Evolutionary conservation across 2,329 filamentous ascomycete genomes (phyloP), one percentile per base, ranked within the genome.

Genomic region (Xylariaceae sp.): DNA sequence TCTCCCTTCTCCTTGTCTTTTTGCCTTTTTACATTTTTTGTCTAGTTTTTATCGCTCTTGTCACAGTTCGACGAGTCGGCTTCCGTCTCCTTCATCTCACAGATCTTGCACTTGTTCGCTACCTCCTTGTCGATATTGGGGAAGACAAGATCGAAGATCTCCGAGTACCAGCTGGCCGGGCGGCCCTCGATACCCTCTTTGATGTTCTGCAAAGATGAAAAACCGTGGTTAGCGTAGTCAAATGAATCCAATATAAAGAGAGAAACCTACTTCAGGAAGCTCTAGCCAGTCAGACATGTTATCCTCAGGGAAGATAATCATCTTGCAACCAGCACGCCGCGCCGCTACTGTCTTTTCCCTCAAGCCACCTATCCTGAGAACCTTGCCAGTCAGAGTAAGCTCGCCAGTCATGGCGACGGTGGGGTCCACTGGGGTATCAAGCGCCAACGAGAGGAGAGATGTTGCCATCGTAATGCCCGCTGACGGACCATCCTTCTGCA

Each of bases 401-500:
- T 98, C 93, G 53, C 93, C 93, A 1, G 93, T 98, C 93, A 98
- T 98, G 48, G 94, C 92, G 56, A 97, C 83, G 1, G 88, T 89
- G 6, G 92, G 88, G 61, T 90, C 78, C 40, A 98, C 76, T 14
- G 85, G 77, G 37, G 79, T 77, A 55, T 95, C 82, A 32, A 97
- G 72, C 7, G 89, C 92, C 50, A 98, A 74, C 42, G 86, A 92
- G 40, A 98, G 74, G 58, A 98, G 70, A 47, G 87, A 90, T 6
- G 90, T 95, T n/a, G 93, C 86, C 93, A 98, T 98, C 6, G 93
- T 98, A 61, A 98, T 93, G 64, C 93, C 93, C 17, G 93, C 93
- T 38, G 86, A 91, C 4, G 88, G 88, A 0, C 86, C 93, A 64
- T 98, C 93, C 70, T 98, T 98, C 56, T 87, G 88, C 45, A 96